A percentile compares a stretch with the other conserved stretches of the same genome.
These are phyloP conservation scores for Tylopilus sp. DNA, from an alignment of 1,284 basidiomycete species.

Conservation along the genomic window DNA sequence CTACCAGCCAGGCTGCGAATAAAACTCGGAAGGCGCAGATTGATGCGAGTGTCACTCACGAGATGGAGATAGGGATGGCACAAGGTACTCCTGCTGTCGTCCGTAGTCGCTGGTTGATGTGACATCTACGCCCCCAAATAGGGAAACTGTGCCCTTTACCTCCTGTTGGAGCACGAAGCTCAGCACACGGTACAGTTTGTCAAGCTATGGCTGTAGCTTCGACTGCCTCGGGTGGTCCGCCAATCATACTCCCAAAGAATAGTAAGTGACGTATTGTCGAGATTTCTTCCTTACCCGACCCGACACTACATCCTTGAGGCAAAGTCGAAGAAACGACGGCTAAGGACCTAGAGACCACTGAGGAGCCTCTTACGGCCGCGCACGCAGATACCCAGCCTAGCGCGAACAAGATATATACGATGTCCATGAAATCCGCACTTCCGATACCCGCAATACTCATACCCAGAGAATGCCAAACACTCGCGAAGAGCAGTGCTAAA, in stretches of 20 bases:
- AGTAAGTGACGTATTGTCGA: slow-evolving; percentile 3
- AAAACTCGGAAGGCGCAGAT: background rate
- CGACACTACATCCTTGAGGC: background rate
- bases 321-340: background rate
- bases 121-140: background rate
- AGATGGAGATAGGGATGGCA: background rate
- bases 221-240: background rate
- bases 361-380: slow-evolving; percentile 1
- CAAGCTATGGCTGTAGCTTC: background rate
- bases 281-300: background rate
- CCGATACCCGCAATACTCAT: background rate
- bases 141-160: background rate
- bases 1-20: slow-evolving; percentile 5
- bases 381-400: slow-evolving; percentile 4
- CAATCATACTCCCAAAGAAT: background rate
- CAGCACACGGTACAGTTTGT: background rate
- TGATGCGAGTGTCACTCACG: background rate
- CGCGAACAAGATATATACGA: slow-evolving; percentile 9
- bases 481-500: slow-evolving; percentile 13
- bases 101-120: slow-evolving; percentile 4
- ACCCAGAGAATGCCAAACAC: slow-evolving; percentile 6
- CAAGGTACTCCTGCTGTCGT: slow-evolving; percentile 12
- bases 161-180: background rate
- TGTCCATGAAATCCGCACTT: background rate
- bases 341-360: background rate